Percentiles rank a stretch among this genome's conserved stretches.
Evolutionary conservation across 352 stramenopile genomes (phyloP).

Genomic region (Phytophthora sp.): DNA sequence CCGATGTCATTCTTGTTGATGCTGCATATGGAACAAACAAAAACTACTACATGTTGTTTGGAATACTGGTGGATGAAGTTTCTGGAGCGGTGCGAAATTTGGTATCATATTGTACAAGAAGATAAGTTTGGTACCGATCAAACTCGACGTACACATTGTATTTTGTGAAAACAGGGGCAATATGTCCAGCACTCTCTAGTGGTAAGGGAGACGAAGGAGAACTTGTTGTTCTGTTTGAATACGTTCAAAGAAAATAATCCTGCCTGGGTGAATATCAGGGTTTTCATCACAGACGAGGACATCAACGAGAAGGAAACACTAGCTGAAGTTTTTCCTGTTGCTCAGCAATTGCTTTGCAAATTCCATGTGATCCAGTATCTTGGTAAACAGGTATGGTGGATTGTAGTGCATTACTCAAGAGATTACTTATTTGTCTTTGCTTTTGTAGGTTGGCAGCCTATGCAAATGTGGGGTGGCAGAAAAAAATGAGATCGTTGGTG

Average conservation of each 20-base stretch:
- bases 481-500: background rate
- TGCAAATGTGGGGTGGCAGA: background rate
- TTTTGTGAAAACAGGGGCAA: constrained; percentile 3
- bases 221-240: constrained; percentile 1
- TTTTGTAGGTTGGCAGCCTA: constrained; percentile 1
- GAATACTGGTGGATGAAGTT: constrained; percentile 6
- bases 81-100: constrained; percentile 1
- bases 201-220: constrained; percentile 2
- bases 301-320: constrained; percentile 18
- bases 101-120: background rate
- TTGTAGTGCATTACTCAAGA: background rate
- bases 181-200: constrained; percentile 19
- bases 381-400: background rate
- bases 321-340: constrained; percentile 4
- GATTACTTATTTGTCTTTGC: background rate
- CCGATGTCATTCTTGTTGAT: constrained; percentile 14
- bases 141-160: background rate
- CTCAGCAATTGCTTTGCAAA: constrained; percentile 10
- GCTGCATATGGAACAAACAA: constrained; percentile 10
- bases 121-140: background rate
- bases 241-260: constrained; percentile 16
- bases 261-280: constrained; percentile 7
- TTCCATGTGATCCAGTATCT: constrained; percentile 16
- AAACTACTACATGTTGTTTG: constrained; percentile 24
- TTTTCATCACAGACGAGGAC: constrained; percentile 16